Percentiles rank a stretch among this genome's conserved stretches.
Conservation (phyloP, 139 green algal genomes). For the Gonium pectorale region DNA sequence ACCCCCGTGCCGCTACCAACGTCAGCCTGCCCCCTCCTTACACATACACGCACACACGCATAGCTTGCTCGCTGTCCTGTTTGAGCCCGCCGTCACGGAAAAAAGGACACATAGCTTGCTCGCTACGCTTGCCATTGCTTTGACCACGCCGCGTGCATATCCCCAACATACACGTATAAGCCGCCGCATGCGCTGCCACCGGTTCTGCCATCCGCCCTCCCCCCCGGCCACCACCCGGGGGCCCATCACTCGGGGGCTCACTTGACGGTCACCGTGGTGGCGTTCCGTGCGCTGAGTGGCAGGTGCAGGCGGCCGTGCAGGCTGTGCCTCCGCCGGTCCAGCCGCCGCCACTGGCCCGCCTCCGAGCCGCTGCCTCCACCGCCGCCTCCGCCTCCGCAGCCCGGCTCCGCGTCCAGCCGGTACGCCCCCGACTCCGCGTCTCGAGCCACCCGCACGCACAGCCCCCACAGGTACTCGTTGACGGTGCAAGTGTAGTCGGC, state of each 20-base stretch:
- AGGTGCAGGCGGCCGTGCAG: constrained; percentile 20
- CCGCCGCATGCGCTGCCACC: no score
- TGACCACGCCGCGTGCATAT: neutral
- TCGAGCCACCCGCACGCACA: constrained; percentile 36
- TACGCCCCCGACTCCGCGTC: neutral
- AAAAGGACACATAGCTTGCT: no score
- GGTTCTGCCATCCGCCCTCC: no score
- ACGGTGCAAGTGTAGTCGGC: constrained; percentile 33
- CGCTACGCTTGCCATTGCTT: no score
- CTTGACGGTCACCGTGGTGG: constrained; percentile 24
- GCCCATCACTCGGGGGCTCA: no score
- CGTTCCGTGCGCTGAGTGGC: neutral
- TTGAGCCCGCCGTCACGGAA: no score
- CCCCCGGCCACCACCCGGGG: no score
- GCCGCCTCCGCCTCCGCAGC: constrained; percentile 20
- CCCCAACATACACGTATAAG: no score
- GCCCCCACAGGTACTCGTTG: constrained; percentile 22
- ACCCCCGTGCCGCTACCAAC: no score
- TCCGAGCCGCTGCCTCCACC: constrained; percentile 7
- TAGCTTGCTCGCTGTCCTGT: no score
- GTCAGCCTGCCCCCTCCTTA: no score
- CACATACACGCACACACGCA: no score
- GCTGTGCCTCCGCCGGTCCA: neutral
- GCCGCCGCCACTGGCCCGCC: constrained; percentile 16
- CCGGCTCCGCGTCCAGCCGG: neutral